Evolutionary conservation across 2,329 filamentous ascomycete genomes (phyloP).

Genomic region (Nectriaceae sp.): DNA sequence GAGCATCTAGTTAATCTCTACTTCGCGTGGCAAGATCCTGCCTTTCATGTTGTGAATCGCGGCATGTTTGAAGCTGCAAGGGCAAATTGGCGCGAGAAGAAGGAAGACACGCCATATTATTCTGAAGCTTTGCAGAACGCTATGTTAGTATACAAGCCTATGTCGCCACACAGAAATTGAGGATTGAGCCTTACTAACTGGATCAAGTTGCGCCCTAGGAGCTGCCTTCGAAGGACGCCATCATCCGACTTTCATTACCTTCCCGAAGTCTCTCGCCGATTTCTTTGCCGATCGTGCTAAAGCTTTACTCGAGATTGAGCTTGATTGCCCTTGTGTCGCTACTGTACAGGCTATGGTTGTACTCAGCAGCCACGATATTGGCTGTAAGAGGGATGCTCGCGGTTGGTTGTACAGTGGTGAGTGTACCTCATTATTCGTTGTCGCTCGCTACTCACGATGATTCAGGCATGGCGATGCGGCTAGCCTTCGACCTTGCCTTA

Average conservation of each 20-base stretch:
- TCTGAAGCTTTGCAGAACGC: conserved; percentile 30
- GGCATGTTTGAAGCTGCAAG: conserved; percentile 19
- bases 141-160: conserved; percentile 20
- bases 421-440: not conserved
- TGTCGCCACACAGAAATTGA: not conserved
- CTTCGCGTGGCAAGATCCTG: conserved; percentile 24
- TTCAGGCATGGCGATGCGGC: conserved; percentile 29
- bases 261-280: conserved; percentile 36
- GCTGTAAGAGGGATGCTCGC: conserved; percentile 26
- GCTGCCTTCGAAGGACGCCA: conserved; percentile 45
- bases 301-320: conserved; percentile 26
- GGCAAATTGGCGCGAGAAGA: conserved; percentile 14
- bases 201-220: conserved; percentile 41
- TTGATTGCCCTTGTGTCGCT: conserved; percentile 27
- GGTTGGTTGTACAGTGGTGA: conserved; percentile 30
- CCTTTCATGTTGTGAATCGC: conserved; percentile 26
- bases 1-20: conserved; percentile 20
- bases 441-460: not conserved
- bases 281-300: conserved; percentile 31
- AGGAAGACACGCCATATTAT: conserved; percentile 28
- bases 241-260: conserved; percentile 39
- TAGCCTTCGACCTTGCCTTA: conserved; percentile 28
- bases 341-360: conserved; percentile 29
- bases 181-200: not conserved
- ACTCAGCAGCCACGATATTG: conserved; percentile 28